Evolutionary conservation across 306 rosid species (phyloP).

Genomic region (Sesbania bispinosa): DNA sequence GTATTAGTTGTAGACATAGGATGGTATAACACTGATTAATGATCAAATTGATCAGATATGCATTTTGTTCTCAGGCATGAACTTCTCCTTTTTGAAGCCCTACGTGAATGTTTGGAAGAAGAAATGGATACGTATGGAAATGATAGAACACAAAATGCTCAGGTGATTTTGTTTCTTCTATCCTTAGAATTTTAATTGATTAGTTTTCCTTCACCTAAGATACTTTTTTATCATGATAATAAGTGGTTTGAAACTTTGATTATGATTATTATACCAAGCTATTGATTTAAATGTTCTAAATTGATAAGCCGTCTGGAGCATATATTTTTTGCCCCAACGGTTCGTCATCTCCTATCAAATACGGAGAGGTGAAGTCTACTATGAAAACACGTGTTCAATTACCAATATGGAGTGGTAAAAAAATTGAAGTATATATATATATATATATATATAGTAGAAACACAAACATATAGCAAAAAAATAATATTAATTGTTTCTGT

Average conservation of each 20-base stretch:
- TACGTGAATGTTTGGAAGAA: constrained; percentile 90
- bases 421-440: too few relatives aligned
- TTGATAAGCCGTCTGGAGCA: constrained; percentile 55
- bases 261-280: background rate
- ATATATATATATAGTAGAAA: too few relatives aligned
- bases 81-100: constrained; percentile 87
- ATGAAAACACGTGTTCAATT: background rate
- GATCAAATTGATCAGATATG: constrained; percentile 1
- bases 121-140: constrained; percentile 72
- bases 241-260: background rate
- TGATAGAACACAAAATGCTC: constrained; percentile 30
- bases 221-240: background rate
- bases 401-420: background rate
- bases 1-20: too few relatives aligned
- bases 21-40: background rate
- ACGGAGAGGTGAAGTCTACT: constrained; percentile 30
- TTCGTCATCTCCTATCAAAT: constrained; percentile 35
- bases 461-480: too few relatives aligned
- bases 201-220: background rate
- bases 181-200: background rate
- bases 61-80: constrained; percentile 59
- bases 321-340: constrained; percentile 54
- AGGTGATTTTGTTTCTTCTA: constrained; percentile 36
- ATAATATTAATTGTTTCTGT: too few relatives aligned
- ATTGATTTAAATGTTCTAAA: constrained; percentile 12